A percentile compares a stretch with the other conserved stretches of the same genome.
Evolutionary conservation across 2,329 filamentous ascomycete genomes (phyloP).

Genomic region (Boeremia lycopersici): DNA sequence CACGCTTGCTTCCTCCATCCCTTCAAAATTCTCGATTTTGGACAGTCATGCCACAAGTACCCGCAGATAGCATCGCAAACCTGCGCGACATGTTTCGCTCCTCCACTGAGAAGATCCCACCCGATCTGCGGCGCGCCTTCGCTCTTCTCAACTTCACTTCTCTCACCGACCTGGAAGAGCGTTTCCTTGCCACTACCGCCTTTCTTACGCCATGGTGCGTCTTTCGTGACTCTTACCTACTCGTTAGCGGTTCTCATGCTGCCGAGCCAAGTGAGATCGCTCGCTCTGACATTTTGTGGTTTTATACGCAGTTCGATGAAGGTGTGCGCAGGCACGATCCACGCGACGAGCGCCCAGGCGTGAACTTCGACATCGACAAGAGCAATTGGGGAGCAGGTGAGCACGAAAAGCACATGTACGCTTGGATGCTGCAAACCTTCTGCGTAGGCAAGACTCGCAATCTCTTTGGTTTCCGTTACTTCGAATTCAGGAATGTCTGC

Average conservation of each 20-base stretch:
- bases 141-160: conserved; percentile 27
- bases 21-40: too few species aligned
- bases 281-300: conserved; percentile 36
- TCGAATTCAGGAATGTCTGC: conserved; percentile 35
- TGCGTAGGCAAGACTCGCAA: conserved; percentile 40
- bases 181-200: conserved; percentile 33
- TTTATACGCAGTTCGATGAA: conserved; percentile 42
- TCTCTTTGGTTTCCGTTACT: conserved; percentile 34
- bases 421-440: conserved; percentile 42
- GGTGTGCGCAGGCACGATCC: conserved; percentile 35
- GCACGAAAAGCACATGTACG: conserved; percentile 42
- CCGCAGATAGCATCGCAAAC: conserved; percentile 8
- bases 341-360: conserved; percentile 22
- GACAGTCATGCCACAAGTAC: background rate
- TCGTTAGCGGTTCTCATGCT: conserved; percentile 23
- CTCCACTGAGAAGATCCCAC: conserved; percentile 23
- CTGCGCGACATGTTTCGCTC: conserved; percentile 24
- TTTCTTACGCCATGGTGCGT: conserved; percentile 41
- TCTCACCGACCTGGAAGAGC: conserved; percentile 33
- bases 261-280: conserved; percentile 24
- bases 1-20: too few species aligned
- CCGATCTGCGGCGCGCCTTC: conserved; percentile 31
- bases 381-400: conserved; percentile 32
- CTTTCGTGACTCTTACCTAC: conserved; percentile 37
- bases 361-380: conserved; percentile 34